These are phyloP conservation scores for Thelonectria rubi DNA, from an alignment of 2,329 filamentous ascomycete species.

Conservation along the genomic window DNA sequence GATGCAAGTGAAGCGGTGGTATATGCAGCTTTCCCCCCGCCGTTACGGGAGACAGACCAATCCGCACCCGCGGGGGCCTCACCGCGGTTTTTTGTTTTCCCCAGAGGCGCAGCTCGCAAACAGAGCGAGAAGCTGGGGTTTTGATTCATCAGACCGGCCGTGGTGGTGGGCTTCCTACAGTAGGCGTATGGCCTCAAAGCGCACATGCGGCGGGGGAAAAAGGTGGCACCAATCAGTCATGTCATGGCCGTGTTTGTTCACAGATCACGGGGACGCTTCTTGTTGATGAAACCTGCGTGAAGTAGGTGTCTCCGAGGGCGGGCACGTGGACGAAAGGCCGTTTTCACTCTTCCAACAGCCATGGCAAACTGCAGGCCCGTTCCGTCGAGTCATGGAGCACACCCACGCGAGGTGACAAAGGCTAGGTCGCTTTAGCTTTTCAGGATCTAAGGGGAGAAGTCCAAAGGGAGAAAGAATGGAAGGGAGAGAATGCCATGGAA, in stretches of 20 bases:
- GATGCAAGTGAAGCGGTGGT: background rate
- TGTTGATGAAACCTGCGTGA: background rate
- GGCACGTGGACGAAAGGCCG: background rate
- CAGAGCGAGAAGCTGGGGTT: background rate
- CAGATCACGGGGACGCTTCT: no score
- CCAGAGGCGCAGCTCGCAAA: background rate
- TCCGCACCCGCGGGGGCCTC: background rate
- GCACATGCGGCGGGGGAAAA: background rate
- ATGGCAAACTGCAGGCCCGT: background rate
- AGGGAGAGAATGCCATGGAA: no score
- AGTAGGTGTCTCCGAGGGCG: background rate
- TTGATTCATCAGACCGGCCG: background rate
- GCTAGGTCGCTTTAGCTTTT: background rate
- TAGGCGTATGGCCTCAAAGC: background rate
- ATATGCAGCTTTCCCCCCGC: background rate
- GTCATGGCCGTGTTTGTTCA: no score
- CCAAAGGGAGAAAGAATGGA: no score
- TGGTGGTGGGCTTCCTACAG: background rate
- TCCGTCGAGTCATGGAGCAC: background rate
- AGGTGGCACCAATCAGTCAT: constrained; percentile 16
- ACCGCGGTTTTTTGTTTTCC: background rate
- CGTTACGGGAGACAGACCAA: background rate
- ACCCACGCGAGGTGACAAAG: background rate
- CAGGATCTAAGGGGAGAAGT: background rate
- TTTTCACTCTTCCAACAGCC: no score